Evolutionary conservation across 306 rosid genomes (phyloP).

Genomic region (Quercus variabilis): DNA sequence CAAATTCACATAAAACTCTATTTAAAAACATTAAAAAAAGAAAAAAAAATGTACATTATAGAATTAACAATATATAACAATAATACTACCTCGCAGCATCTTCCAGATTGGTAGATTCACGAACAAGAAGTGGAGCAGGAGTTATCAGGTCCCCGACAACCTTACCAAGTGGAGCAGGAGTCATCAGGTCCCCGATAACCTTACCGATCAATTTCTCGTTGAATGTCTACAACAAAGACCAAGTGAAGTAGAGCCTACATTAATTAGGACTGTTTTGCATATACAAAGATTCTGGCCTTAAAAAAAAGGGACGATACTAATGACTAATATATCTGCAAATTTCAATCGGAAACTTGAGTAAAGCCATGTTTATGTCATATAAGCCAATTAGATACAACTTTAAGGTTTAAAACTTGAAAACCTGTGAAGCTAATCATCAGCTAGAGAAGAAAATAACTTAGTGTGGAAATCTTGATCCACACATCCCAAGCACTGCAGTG

Average conservation of each 20-base stretch:
- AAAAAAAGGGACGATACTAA: no score
- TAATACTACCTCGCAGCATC: constrained; percentile 71
- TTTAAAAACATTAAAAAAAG: no score
- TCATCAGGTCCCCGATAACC: constrained; percentile 96
- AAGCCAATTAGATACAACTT: no score
- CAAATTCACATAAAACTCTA: neutral
- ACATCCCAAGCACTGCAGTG: no score
- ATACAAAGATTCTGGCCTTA: no score
- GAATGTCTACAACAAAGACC: neutral
- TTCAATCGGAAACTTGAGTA: no score
- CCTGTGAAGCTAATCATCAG: neutral
- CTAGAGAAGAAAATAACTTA: neutral
- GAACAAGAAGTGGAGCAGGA: constrained; percentile 81
- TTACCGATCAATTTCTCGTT: constrained; percentile 38
- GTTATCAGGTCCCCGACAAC: constrained; percentile 97
- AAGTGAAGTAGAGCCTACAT: neutral
- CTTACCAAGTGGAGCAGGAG: constrained; percentile 86
- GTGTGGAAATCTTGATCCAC: no score
- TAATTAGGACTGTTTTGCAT: no score
- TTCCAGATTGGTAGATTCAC: constrained; percentile 69
- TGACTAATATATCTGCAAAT: no score
- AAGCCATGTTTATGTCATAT: no score
- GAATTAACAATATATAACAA: neutral
- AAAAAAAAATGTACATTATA: neutral
- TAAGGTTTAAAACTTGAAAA: neutral